phyloP scores from a whole-genome alignment of 2,329 filamentous ascomycete species.

The Ceratocystis harringtonii region DNA sequence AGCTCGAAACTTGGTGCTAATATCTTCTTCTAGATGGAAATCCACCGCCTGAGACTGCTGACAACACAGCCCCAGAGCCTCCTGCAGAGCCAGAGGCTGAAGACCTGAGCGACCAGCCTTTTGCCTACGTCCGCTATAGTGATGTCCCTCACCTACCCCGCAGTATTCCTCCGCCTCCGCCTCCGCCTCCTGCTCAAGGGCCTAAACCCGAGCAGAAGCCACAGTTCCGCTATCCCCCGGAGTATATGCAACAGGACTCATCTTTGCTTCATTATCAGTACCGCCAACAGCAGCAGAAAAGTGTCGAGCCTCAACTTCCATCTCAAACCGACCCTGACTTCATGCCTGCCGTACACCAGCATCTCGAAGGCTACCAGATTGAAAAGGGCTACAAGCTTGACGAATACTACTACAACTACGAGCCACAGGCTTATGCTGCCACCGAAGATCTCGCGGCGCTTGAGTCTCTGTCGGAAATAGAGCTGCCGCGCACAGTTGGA shows the following conservation, averaged over 20 bases:
- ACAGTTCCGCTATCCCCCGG: not conserved
- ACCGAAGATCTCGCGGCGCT: not conserved
- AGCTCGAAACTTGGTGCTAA: not conserved
- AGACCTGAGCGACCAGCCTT: not conserved
- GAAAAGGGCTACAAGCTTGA: conserved; percentile 2
- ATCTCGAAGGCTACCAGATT: not conserved
- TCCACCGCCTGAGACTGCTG: not conserved
- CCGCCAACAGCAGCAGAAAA: not conserved
- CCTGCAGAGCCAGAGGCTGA: not conserved
- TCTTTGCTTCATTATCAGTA: not conserved
- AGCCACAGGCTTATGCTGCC: not conserved
- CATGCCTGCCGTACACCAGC: not conserved
- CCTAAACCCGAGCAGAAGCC: not conserved
- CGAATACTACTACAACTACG: not conserved
- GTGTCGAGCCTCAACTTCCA: not conserved
- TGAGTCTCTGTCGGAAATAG: conserved; percentile 2
- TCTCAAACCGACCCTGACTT: not conserved
- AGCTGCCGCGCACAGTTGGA: not conserved
- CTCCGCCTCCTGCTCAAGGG: not conserved
- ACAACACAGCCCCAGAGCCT: not conserved
- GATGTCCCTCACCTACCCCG: not conserved
- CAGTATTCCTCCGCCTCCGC: not conserved
- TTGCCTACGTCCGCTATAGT: conserved; percentile 1
- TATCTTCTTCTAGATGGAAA: not conserved
- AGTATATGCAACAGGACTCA: not conserved